Conservation (phyloP, 2,329 filamentous ascomycete species). For the Aspergillus transmontanensis region DNA sequence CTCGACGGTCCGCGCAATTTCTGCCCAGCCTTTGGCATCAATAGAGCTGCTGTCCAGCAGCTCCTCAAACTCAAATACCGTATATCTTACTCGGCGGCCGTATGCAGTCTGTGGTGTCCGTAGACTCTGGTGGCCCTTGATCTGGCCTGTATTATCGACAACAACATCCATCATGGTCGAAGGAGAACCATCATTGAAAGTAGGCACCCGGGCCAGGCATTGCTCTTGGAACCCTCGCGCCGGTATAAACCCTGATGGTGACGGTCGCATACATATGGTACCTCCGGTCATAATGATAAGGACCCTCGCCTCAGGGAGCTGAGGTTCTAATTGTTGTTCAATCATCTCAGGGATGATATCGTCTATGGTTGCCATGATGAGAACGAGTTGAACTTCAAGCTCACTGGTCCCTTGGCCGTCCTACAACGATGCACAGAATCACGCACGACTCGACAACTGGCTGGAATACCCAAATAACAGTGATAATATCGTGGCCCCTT, state of each 20-base stretch:
- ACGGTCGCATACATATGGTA: conserved; percentile 86
- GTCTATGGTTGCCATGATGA: conserved; percentile 25
- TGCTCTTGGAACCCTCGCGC: conserved; percentile 78
- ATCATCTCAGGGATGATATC: conserved; percentile 26
- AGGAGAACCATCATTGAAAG: conserved; percentile 77
- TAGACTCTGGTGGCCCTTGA: conserved; percentile 65
- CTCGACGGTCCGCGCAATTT: conserved; percentile 76
- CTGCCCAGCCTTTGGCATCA: conserved; percentile 80
- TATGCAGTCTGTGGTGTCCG: conserved; percentile 81
- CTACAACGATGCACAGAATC: not conserved
- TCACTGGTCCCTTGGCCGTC: not conserved
- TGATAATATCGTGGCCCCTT: not conserved
- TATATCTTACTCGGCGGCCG: conserved; percentile 78
- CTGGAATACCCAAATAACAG: not conserved
- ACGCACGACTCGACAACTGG: not conserved
- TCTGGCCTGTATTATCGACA: conserved; percentile 51
- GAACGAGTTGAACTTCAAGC: not conserved
- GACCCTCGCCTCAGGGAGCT: conserved; percentile 73
- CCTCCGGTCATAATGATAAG: conserved; percentile 85
- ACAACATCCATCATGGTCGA: conserved; percentile 59
- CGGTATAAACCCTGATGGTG: conserved; percentile 76
- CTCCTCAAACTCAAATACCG: conserved; percentile 79
- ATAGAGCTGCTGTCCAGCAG: conserved; percentile 90
- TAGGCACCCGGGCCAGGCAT: conserved; percentile 78
- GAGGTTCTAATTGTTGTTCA: conserved; percentile 24